phyloP scores from a whole-genome alignment of 2,329 filamentous ascomycete genomes.

The Juglanconis oblonga region DNA sequence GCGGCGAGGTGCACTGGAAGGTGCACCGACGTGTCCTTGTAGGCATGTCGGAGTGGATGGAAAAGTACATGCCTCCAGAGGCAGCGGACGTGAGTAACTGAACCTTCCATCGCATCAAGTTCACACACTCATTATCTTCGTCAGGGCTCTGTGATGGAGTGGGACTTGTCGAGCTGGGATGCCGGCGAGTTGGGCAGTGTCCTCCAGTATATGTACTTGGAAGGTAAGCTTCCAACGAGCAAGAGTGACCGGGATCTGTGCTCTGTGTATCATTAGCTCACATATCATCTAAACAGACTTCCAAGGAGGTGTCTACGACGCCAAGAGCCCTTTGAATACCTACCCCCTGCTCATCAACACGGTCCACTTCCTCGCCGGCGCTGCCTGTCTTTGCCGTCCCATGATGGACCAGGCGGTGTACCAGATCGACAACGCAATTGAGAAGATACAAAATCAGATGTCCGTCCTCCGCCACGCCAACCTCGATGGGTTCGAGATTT shows the following conservation, averaged over 20 bases:
- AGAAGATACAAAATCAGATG: slow-evolving; percentile 39
- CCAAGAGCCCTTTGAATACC: slow-evolving; percentile 18
- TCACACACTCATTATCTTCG: not conserved
- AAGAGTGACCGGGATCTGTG: not conserved
- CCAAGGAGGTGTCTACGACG: slow-evolving; percentile 15
- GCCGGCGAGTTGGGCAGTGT: slow-evolving; percentile 20
- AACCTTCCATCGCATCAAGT: too few relatives aligned
- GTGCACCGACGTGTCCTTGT: slow-evolving; percentile 14
- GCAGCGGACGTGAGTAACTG: slow-evolving; percentile 9
- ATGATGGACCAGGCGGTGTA: slow-evolving; percentile 41
- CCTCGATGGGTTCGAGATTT: slow-evolving; percentile 21
- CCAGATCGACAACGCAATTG: slow-evolving; percentile 52
- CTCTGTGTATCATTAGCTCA: not conserved
- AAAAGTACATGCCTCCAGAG: slow-evolving; percentile 6
- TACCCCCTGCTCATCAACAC: slow-evolving; percentile 21
- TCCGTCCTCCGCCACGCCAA: slow-evolving; percentile 12
- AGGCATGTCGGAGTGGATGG: slow-evolving; percentile 14
- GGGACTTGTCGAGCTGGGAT: slow-evolving; percentile 19
- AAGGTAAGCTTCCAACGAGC: slow-evolving; percentile 17
- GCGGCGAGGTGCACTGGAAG: not conserved
- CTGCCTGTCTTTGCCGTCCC: slow-evolving; percentile 21
- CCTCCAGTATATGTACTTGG: slow-evolving; percentile 28
- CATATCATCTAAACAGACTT: slow-evolving; percentile 17
- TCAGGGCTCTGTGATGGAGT: slow-evolving; percentile 1
- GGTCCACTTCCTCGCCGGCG: slow-evolving; percentile 26